A percentile compares a stretch with the other conserved stretches of the same genome.
phyloP scores from a whole-genome alignment of 2,329 filamentous ascomycete species.

The Teratosphaeria viscida region DNA sequence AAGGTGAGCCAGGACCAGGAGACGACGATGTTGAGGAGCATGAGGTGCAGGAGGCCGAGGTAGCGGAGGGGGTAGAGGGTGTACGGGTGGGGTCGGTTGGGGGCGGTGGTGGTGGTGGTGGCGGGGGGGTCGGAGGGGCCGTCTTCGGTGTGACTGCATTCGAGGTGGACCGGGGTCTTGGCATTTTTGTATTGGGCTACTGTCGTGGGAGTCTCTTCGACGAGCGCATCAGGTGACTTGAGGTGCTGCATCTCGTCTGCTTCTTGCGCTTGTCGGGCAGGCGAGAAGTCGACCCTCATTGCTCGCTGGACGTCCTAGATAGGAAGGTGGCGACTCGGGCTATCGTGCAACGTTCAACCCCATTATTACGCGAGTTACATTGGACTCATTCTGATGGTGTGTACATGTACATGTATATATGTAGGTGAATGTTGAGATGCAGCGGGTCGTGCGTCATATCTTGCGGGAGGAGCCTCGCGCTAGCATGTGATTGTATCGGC shows the following conservation, averaged over 20 bases:
- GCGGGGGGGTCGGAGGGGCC: background rate
- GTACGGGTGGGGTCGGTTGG: constrained; percentile 13
- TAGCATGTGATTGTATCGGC: background rate
- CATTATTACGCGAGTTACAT: background rate
- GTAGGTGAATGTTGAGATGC: too few relatives aligned
- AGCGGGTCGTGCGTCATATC: background rate
- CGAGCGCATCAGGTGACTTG: background rate
- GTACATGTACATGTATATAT: background rate
- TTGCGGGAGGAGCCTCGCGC: background rate
- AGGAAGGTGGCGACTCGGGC: background rate
- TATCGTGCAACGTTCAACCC: background rate
- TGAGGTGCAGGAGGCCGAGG: constrained; percentile 75
- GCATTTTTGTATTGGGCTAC: background rate
- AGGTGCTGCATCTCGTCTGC: background rate
- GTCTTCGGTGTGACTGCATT: background rate
- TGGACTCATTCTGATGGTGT: background rate
- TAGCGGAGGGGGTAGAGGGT: constrained; percentile 73
- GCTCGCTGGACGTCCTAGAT: background rate
- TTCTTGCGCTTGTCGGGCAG: background rate
- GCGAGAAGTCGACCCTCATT: background rate
- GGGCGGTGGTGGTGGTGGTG: background rate
- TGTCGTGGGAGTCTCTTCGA: background rate
- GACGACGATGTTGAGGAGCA: constrained; percentile 81
- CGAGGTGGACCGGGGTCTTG: background rate
- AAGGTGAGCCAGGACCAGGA: constrained; percentile 98